A percentile compares a stretch with the other conserved stretches of the same genome.
These are phyloP conservation scores for Dianthus caryophyllus DNA, from an alignment of 148 eudicot species.

Conservation along the genomic window DNA sequence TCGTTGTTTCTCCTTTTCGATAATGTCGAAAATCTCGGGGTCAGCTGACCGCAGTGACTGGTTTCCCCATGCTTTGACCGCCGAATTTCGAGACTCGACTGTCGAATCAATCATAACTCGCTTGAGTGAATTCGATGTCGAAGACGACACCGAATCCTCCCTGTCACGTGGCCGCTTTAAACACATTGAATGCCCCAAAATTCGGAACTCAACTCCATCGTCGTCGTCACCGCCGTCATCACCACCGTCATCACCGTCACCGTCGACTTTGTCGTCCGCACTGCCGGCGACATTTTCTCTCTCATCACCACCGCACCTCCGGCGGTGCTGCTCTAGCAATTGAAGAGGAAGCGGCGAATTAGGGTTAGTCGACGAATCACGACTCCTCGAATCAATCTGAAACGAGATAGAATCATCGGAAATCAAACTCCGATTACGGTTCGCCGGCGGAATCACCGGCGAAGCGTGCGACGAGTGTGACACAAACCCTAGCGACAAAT, in stretches of 20 bases:
- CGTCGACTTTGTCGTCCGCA: not conserved
- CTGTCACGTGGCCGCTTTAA: conserved; percentile 68
- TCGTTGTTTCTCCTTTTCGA: conserved; percentile 77
- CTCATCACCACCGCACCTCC: conserved; percentile 18
- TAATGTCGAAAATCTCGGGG: conserved; percentile 60
- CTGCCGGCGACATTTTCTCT: conserved; percentile 1
- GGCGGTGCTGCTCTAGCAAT: conserved; percentile 48
- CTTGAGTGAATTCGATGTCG: conserved; percentile 27
- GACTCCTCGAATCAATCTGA: conserved; percentile 42
- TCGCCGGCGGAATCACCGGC: conserved; percentile 7
- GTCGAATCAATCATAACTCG: conserved; percentile 37
- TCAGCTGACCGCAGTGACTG: conserved; percentile 58
- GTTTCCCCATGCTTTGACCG: conserved; percentile 67
- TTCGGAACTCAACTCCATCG: conserved; percentile 61
- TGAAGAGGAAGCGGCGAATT: conserved; percentile 64
- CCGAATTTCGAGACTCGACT: conserved; percentile 43
- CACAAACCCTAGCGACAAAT: conserved; percentile 42
- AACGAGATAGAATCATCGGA: conserved; percentile 54
- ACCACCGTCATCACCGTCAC: not conserved
- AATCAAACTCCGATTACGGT: conserved; percentile 28
- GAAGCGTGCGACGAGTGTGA: conserved; percentile 32
- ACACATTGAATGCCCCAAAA: conserved; percentile 74
- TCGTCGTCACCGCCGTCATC: conserved; percentile 35
- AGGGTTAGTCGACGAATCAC: conserved; percentile 35
- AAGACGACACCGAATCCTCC: conserved; percentile 47